Percentiles rank a stretch among this genome's conserved stretches.
These are phyloP conservation scores for Phytophthora agathidicida DNA, from an alignment of 352 stramenopile species.

Conservation along the genomic window DNA sequence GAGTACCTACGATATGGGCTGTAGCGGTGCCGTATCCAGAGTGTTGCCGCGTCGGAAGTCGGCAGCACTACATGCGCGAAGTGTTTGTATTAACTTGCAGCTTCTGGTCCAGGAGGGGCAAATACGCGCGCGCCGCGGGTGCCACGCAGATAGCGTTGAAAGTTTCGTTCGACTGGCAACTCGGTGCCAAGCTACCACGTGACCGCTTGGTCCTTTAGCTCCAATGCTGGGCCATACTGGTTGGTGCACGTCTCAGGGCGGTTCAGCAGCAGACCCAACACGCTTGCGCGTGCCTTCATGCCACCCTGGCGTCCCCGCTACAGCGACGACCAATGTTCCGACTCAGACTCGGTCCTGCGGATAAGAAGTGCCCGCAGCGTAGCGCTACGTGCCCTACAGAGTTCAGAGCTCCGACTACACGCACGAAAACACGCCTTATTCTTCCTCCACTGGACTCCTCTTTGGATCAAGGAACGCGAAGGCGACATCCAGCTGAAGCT, in stretches of 20 bases:
- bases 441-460: conserved; percentile 27
- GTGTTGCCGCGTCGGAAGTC: too few relatives aligned
- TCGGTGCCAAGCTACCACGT: too few relatives aligned
- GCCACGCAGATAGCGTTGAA: too few relatives aligned
- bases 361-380: conserved; percentile 10
- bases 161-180: too few relatives aligned
- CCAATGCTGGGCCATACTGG: too few relatives aligned
- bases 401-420: conserved; percentile 7
- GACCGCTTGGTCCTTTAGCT: too few relatives aligned
- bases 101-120: too few relatives aligned
- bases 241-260: not conserved
- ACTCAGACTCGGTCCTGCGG: conserved; percentile 7
- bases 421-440: conserved; percentile 19
- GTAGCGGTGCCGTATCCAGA: too few relatives aligned
- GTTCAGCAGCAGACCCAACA: not conserved
- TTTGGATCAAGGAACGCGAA: conserved; percentile 17
- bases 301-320: not conserved
- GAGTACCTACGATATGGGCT: too few relatives aligned
- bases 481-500: conserved; percentile 23
- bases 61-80: too few relatives aligned
- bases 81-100: too few relatives aligned
- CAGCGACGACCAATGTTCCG: not conserved
- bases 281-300: not conserved
- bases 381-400: conserved; percentile 1
- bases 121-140: too few relatives aligned